phyloP scores from a whole-genome alignment of 2,329 filamentous ascomycete genomes.

The Diaporthe aspalathi region DNA sequence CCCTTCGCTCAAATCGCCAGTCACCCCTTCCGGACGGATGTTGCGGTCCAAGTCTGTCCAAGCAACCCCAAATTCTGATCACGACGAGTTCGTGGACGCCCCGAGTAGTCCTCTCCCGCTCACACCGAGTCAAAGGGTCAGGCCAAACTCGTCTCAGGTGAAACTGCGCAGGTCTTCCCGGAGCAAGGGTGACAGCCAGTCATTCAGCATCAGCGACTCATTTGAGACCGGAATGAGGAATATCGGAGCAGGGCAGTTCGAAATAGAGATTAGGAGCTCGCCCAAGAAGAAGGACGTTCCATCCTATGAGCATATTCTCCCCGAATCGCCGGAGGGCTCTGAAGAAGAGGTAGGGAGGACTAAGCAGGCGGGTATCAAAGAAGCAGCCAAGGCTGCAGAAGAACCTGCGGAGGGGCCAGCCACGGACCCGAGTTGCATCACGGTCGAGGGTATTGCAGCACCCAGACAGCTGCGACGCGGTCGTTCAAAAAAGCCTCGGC shows the following conservation, averaged over 20 bases:
- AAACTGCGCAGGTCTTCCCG: conserved; percentile 17
- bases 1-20: background rate
- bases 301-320: conserved; percentile 36
- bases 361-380: background rate
- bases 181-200: conserved; percentile 41
- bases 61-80: conserved; percentile 56
- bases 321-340: conserved; percentile 30
- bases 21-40: conserved; percentile 20
- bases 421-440: conserved; percentile 19
- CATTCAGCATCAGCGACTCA: conserved; percentile 55
- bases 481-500: conserved; percentile 25
- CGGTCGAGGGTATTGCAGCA: conserved; percentile 23
- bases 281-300: conserved; percentile 34
- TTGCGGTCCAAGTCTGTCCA: conserved; percentile 42
- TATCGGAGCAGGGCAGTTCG: conserved; percentile 30
- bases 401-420: background rate
- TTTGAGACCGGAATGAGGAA: conserved; percentile 34
- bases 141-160: conserved; percentile 28
- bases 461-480: conserved; percentile 23
- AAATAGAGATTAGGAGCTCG: conserved; percentile 36
- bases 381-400: background rate
- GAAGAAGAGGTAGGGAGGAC: background rate
- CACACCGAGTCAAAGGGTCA: conserved; percentile 45
- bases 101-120: conserved; percentile 55
- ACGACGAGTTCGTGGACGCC: conserved; percentile 63